Conservation (phyloP, 2,329 filamentous ascomycete genomes). For the Paecilomyces niveus region DNA sequence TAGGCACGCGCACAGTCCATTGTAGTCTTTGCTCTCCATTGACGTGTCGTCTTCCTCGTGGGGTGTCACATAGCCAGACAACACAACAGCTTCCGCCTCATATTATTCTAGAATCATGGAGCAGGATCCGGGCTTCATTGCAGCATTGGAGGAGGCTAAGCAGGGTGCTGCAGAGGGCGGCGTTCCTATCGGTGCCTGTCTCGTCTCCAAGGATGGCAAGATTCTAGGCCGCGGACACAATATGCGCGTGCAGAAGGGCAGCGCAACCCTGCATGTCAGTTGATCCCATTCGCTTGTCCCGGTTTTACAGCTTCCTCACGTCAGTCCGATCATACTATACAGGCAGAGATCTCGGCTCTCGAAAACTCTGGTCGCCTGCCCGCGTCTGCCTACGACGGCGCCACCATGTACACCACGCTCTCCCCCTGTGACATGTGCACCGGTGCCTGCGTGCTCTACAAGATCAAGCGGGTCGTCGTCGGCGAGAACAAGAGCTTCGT, state of each 20-base stretch:
- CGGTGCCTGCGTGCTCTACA: conserved; percentile 69
- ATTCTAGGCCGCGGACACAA: conserved; percentile 69
- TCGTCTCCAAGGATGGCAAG: conserved; percentile 62
- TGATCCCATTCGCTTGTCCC: neutral
- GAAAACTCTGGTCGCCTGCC: conserved; percentile 66
- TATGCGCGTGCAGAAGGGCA: conserved; percentile 65
- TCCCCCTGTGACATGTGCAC: conserved; percentile 80
- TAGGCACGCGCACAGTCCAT: neutral
- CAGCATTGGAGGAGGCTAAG: conserved; percentile 52
- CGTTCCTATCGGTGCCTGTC: conserved; percentile 52
- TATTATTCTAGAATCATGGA: conserved; percentile 18
- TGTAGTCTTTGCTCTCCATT: neutral
- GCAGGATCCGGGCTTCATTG: conserved; percentile 47
- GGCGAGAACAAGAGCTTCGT: conserved; percentile 71
- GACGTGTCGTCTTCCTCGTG: neutral
- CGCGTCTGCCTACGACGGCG: conserved; percentile 59
- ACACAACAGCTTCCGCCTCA: neutral
- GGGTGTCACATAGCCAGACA: neutral
- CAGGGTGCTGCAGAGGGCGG: conserved; percentile 51
- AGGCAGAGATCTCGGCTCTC: conserved; percentile 72
- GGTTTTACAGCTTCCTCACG: conserved; percentile 1
- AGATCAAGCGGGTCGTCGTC: conserved; percentile 65
- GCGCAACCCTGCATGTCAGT: conserved; percentile 63
- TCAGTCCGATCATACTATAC: conserved; percentile 1
- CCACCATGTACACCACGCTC: conserved; percentile 78